These are phyloP conservation scores for Stenocarpella maydis DNA, from an alignment of 2,329 filamentous ascomycete species.

Conservation along the genomic window DNA sequence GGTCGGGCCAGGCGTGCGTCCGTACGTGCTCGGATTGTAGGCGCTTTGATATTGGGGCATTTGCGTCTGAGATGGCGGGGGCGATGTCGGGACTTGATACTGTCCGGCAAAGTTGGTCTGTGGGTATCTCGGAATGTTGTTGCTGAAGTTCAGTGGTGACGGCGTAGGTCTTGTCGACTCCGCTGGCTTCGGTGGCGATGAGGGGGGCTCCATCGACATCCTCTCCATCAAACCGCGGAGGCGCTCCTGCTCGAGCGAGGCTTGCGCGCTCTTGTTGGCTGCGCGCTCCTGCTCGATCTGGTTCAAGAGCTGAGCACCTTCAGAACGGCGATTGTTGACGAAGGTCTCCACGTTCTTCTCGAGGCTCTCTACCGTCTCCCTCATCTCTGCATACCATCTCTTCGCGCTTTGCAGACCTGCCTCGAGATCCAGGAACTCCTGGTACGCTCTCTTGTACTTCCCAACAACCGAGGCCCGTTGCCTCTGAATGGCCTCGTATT, in stretches of 20 bases:
- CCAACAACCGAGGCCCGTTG: slow-evolving; percentile 83
- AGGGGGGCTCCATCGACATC: slow-evolving; percentile 82
- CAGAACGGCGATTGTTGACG: slow-evolving; percentile 90
- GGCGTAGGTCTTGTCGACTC: slow-evolving; percentile 48
- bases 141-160: slow-evolving; percentile 47
- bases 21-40: slow-evolving; percentile 68
- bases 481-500: slow-evolving; percentile 87
- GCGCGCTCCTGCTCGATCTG: slow-evolving; percentile 85
- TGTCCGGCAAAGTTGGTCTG: slow-evolving; percentile 63
- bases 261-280: slow-evolving; percentile 65
- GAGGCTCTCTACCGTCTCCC: slow-evolving; percentile 88
- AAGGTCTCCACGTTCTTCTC: slow-evolving; percentile 97
- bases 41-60: slow-evolving; percentile 53
- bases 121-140: slow-evolving; percentile 57
- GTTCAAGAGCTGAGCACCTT: slow-evolving; percentile 87
- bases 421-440: slow-evolving; percentile 89
- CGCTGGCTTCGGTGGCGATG: slow-evolving; percentile 48
- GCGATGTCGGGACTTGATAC: slow-evolving; percentile 66
- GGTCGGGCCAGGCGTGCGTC: slow-evolving; percentile 64
- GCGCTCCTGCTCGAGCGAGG: slow-evolving; percentile 86
- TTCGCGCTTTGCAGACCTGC: slow-evolving; percentile 88
- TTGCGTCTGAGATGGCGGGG: slow-evolving; percentile 58
- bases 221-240: slow-evolving; percentile 92
- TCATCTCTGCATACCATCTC: slow-evolving; percentile 95
- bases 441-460: slow-evolving; percentile 89